Evolutionary conservation across 331 rosid genomes (phyloP).

Genomic region (Malus hybrid): DNA sequence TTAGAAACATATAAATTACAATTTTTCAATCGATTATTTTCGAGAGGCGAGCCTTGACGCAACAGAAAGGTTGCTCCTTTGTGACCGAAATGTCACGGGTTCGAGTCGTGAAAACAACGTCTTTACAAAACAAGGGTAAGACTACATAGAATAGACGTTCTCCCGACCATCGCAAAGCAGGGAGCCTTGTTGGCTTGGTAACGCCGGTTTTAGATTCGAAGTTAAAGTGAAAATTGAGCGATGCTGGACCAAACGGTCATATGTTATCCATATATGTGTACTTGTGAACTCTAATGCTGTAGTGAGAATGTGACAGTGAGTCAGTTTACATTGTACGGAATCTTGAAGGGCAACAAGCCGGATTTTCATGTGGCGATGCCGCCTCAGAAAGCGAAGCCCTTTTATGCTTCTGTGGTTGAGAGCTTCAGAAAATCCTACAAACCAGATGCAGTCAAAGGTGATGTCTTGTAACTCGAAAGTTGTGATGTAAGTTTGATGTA

Average conservation of each 20-base stretch:
- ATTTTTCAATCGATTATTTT: no score
- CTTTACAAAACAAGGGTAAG: fast-evolving
- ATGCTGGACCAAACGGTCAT: no score
- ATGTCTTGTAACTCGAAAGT: neutral
- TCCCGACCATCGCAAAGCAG: no score
- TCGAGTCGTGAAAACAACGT: fast-evolving
- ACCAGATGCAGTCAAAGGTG: conserved; percentile 62
- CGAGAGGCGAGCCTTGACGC: no score
- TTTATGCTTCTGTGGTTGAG: conserved; percentile 72
- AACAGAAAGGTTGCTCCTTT: no score
- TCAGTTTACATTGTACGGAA: conserved; percentile 84
- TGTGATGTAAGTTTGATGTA: no score
- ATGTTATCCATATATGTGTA: neutral
- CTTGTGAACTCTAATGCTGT: neutral
- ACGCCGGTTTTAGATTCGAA: no score
- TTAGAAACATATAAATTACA: no score
- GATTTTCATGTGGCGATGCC: conserved; percentile 95
- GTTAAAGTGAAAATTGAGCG: no score
- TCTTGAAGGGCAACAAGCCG: conserved; percentile 88
- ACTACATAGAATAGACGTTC: fast-evolving
- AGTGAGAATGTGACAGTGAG: conserved; percentile 56
- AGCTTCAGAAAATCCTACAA: conserved; percentile 57
- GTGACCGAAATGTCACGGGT: no score
- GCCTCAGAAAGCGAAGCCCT: conserved; percentile 70
- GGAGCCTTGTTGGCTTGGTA: no score